phyloP scores from a whole-genome alignment of 1,284 basidiomycete genomes.

The Malassezia pachydermatis region DNA sequence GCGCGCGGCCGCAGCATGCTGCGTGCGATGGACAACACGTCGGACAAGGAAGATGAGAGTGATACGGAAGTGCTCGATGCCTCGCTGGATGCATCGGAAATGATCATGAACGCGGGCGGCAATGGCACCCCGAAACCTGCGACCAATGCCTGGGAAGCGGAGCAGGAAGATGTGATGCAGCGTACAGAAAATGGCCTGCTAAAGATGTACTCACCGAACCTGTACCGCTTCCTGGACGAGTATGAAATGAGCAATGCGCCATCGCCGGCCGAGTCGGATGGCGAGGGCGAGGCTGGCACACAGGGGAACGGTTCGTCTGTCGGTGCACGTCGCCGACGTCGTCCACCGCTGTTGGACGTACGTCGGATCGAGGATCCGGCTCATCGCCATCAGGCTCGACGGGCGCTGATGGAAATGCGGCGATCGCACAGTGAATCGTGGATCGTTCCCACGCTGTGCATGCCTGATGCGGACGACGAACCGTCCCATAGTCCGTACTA shows the following conservation, averaged over 20 bases:
- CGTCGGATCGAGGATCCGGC: too few species aligned
- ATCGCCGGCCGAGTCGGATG: neutral
- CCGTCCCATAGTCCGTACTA: too few species aligned
- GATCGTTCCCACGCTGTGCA: too few species aligned
- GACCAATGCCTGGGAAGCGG: too few species aligned
- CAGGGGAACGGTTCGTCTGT: neutral
- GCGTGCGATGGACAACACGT: neutral
- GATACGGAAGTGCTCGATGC: neutral
- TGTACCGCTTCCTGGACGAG: constrained; percentile 4
- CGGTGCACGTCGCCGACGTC: too few species aligned
- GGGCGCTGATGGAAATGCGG: too few species aligned
- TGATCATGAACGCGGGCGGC: neutral
- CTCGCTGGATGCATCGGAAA: neutral
- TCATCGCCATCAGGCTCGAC: too few species aligned
- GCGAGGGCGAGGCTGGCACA: neutral
- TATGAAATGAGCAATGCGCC: neutral
- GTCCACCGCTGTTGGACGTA: too few species aligned
- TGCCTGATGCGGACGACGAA: too few species aligned
- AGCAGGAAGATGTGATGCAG: too few species aligned
- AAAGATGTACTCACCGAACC: constrained; percentile 6
- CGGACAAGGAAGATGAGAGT: neutral
- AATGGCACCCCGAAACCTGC: neutral
- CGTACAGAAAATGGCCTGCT: too few species aligned
- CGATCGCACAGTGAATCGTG: too few species aligned
- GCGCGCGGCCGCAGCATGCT: constrained; percentile 19